Evolutionary conservation across 495 filamentous ascomycete species (phyloP).

Genomic region (Aspergillus avenaceus): DNA sequence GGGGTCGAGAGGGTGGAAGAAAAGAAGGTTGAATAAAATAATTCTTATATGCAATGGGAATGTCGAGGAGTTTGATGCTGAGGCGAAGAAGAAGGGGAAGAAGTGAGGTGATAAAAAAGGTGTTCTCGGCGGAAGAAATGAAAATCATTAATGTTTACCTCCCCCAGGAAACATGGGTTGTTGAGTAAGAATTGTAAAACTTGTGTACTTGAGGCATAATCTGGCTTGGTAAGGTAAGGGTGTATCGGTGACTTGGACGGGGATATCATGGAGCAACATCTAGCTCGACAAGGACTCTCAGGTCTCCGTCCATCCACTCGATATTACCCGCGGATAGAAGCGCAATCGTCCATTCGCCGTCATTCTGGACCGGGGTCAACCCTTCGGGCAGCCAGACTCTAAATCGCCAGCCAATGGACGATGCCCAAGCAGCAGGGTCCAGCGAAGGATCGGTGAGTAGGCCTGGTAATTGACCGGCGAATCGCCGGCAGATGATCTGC

Average conservation of each 20-base stretch:
- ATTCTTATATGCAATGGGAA: background rate
- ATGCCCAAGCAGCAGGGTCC: constrained; percentile 13
- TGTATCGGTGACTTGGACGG: background rate
- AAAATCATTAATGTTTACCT: background rate
- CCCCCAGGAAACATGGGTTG: background rate
- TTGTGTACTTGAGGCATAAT: too few relatives aligned
- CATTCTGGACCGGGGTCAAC: constrained; percentile 28
- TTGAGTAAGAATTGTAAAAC: background rate
- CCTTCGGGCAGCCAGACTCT: constrained; percentile 41
- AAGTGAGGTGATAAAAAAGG: background rate
- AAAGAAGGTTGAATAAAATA: background rate
- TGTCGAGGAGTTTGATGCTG: too few relatives aligned
- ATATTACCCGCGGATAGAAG: constrained; percentile 36
- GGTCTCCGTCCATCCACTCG: constrained; percentile 53
- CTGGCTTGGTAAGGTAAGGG: background rate
- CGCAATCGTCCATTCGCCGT: constrained; percentile 44
- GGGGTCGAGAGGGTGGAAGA: too few relatives aligned
- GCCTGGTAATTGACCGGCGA: constrained; percentile 28
- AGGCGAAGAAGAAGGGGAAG: background rate
- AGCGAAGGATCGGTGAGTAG: constrained; percentile 13
- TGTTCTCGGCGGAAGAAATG: too few relatives aligned
- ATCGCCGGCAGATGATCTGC: constrained; percentile 30
- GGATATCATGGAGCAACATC: constrained; percentile 2
- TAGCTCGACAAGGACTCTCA: constrained; percentile 43
- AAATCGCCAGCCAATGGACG: constrained; percentile 28